A percentile compares a stretch with the other conserved stretches of the same genome.
These are phyloP conservation scores for Lipomyces lipofer DNA, from an alignment of 805 yeast species.

Conservation along the genomic window DNA sequence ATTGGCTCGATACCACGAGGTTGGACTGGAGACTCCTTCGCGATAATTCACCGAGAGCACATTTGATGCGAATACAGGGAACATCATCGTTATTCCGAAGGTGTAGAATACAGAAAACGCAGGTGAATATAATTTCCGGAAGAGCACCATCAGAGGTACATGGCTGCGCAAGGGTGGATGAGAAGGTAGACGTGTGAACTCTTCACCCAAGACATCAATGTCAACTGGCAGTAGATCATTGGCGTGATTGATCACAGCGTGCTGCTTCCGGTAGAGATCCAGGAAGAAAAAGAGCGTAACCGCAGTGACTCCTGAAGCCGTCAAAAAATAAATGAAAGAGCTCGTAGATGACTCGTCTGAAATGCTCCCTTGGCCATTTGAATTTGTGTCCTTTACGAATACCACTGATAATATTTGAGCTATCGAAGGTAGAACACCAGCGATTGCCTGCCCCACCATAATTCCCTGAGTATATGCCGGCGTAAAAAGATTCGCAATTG, in stretches of 20 bases:
- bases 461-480: constrained; percentile 81
- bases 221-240: not conserved
- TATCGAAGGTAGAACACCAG: constrained; percentile 88
- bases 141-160: constrained; percentile 61
- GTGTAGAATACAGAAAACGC: constrained; percentile 71
- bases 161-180: constrained; percentile 34
- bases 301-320: constrained; percentile 52
- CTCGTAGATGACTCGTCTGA: constrained; percentile 9
- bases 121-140: constrained; percentile 62
- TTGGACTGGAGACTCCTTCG: constrained; percentile 18
- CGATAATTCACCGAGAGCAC: constrained; percentile 54
- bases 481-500: constrained; percentile 76
- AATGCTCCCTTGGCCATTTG: constrained; percentile 4
- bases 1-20: constrained; percentile 28
- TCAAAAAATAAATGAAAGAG: constrained; percentile 47
- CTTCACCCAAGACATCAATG: constrained; percentile 20
- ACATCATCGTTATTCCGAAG: constrained; percentile 70
- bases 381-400: constrained; percentile 31
- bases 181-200: constrained; percentile 21
- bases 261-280: constrained; percentile 40
- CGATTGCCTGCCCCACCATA: constrained; percentile 92
- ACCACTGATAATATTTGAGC: constrained; percentile 60
- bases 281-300: constrained; percentile 46
- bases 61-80: constrained; percentile 86
- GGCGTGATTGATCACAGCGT: constrained; percentile 19